phyloP scores from a whole-genome alignment of 495 filamentous ascomycete genomes.

The Tuber indicum region DNA sequence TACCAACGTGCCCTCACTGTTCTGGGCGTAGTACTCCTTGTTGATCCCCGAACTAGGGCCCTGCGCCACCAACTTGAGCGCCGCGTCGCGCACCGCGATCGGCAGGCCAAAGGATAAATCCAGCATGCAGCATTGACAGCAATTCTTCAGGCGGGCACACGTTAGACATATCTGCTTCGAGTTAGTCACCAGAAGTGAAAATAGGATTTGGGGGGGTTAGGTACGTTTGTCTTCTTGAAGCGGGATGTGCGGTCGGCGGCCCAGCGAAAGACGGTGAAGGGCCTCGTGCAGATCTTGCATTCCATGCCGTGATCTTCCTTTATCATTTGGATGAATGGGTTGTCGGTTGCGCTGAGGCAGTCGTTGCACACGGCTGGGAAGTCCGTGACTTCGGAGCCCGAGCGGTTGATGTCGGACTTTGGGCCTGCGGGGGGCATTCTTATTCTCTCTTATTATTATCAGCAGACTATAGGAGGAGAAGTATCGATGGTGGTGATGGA shows the following conservation, averaged over 20 bases:
- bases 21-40: constrained; percentile 93
- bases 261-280: constrained; percentile 94
- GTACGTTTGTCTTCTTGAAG: constrained; percentile 58
- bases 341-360: constrained; percentile 73
- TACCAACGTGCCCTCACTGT: constrained; percentile 90
- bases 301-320: constrained; percentile 87
- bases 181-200: background rate
- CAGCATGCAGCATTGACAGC: constrained; percentile 98
- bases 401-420: constrained; percentile 96
- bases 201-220: background rate
- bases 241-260: constrained; percentile 70
- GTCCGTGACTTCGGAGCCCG: constrained; percentile 90
- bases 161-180: constrained; percentile 59
- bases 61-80: constrained; percentile 90
- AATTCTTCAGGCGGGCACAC: constrained; percentile 71
- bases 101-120: constrained; percentile 92
- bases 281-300: constrained; percentile 83
- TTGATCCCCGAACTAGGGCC: constrained; percentile 88
- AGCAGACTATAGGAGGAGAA: background rate
- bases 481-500: background rate
- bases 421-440: constrained; percentile 55
- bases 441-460: background rate
- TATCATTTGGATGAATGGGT: constrained; percentile 97
- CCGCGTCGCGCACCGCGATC: constrained; percentile 90
- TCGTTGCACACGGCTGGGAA: constrained; percentile 61